phyloP scores from a whole-genome alignment of 2,329 filamentous ascomycete genomes.

The Botrytis hyacinthi region DNA sequence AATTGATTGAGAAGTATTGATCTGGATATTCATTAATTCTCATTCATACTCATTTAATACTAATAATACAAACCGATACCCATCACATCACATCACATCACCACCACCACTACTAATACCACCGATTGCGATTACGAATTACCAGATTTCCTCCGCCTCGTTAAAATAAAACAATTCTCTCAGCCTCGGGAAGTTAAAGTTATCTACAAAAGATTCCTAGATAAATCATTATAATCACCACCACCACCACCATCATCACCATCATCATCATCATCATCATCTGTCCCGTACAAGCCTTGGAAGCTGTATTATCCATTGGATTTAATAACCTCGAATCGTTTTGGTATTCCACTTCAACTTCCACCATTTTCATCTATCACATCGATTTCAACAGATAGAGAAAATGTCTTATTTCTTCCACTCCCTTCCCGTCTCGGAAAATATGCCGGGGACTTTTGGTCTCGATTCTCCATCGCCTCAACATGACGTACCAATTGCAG shows the following conservation, averaged over 20 bases:
- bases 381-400: background rate
- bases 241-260: background rate
- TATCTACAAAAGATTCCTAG: background rate
- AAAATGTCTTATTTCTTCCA: conserved; percentile 30
- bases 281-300: background rate
- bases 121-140: background rate
- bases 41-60: too few relatives aligned
- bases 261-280: background rate
- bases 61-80: too few relatives aligned
- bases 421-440: conserved; percentile 17
- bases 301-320: background rate
- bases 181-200: background rate
- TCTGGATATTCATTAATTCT: too few relatives aligned
- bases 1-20: background rate
- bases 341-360: background rate
- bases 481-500: conserved; percentile 30
- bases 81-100: too few relatives aligned
- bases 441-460: conserved; percentile 33
- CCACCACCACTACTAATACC: background rate
- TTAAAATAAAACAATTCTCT: background rate
- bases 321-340: background rate
- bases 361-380: background rate
- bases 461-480: conserved; percentile 23
- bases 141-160: background rate
- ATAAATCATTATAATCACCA: background rate